Percentiles rank a stretch among this genome's conserved stretches.
These are phyloP conservation scores for Symbiodinium pilosum DNA, from an alignment of 73 alveolate species.

Conservation along the genomic window DNA sequence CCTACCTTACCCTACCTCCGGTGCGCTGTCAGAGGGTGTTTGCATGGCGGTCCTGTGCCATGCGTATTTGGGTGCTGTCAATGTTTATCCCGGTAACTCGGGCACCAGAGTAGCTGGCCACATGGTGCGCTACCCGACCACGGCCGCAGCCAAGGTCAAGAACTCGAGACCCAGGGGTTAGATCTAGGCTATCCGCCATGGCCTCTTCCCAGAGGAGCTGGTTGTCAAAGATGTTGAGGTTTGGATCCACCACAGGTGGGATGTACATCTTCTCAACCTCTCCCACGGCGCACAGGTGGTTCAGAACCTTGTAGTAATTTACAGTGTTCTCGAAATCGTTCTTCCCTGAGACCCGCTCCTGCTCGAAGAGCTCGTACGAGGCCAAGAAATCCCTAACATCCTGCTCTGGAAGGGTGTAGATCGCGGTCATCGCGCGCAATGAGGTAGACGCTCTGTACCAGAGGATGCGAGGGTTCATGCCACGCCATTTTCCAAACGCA, in stretches of 20 bases:
- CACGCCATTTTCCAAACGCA: neutral
- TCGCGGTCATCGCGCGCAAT: conserved; percentile 27
- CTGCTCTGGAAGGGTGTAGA: conserved; percentile 74
- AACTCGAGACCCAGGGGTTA: conserved; percentile 27
- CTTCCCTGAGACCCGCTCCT: conserved; percentile 38
- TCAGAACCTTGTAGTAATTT: conserved; percentile 86
- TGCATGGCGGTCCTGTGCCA: conserved; percentile 16
- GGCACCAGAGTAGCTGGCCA: conserved; percentile 90
- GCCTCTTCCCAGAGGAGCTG: conserved; percentile 16
- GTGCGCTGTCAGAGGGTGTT: neutral
- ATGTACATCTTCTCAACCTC: conserved; percentile 94
- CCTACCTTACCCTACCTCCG: neutral
- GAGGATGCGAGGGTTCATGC: neutral
- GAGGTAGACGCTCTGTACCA: conserved; percentile 19
- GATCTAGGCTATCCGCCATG: conserved; percentile 11
- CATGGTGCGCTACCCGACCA: conserved; percentile 89
- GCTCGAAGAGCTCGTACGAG: conserved; percentile 51
- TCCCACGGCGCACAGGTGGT: conserved; percentile 92
- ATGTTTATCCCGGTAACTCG: conserved; percentile 81
- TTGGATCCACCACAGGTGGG: conserved; percentile 69
- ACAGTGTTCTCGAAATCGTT: conserved; percentile 52
- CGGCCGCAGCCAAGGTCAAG: conserved; percentile 93
- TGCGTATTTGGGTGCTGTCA: conserved; percentile 35
- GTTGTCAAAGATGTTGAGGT: neutral
- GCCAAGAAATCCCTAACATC: conserved; percentile 55